Conservation (phyloP, 768 basidiomycete species). For the Harrya chromipes region DNA sequence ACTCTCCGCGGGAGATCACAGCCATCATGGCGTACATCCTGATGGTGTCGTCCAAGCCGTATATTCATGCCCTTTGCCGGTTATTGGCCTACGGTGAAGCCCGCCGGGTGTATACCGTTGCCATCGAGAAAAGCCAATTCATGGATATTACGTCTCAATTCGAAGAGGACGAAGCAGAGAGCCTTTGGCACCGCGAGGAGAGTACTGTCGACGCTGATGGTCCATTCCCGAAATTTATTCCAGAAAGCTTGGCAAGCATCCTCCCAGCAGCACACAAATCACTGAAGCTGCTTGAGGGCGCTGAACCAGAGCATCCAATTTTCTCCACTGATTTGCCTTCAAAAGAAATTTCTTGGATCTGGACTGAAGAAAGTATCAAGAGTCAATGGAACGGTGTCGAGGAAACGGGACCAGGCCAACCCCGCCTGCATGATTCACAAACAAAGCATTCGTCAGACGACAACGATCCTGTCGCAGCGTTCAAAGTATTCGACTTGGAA, state of each 20-base stretch:
- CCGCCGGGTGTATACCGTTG: constrained; percentile 27
- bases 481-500: constrained; percentile 63
- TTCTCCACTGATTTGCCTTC: constrained; percentile 35
- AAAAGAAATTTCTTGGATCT: constrained; percentile 49
- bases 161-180: constrained; percentile 35
- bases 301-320: constrained; percentile 62
- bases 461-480: constrained; percentile 41
- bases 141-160: constrained; percentile 16
- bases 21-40: constrained; percentile 69
- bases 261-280: constrained; percentile 70
- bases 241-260: constrained; percentile 44
- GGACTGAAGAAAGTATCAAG: constrained; percentile 27
- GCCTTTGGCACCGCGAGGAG: constrained; percentile 39
- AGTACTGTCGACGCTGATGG: constrained; percentile 39
- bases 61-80: constrained; percentile 53
- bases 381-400: constrained; percentile 7
- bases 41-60: constrained; percentile 58
- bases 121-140: constrained; percentile 11
- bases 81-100: constrained; percentile 51
- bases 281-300: constrained; percentile 57
- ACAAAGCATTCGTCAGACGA: neutral
- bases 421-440: neutral
- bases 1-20: constrained; percentile 45
- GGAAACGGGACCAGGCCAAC: neutral
- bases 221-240: constrained; percentile 64